Conservation (phyloP, 2,329 filamentous ascomycete genomes). For the Aureobasidium uvarum region DNA sequence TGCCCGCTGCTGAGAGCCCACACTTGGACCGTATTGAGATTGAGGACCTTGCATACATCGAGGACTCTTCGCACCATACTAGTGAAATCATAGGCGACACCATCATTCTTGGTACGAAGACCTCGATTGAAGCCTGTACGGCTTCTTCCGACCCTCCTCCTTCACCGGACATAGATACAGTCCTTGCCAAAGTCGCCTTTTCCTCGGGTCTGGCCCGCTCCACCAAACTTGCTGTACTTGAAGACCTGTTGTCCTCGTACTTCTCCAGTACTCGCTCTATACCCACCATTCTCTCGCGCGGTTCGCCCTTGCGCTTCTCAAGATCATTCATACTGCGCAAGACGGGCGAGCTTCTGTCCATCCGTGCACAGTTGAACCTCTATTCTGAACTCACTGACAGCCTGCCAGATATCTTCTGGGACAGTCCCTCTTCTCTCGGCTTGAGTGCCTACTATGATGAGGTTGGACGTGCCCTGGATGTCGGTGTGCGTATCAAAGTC, state of each 20-base stretch:
- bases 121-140: slow-evolving; percentile 27
- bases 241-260: slow-evolving; percentile 77
- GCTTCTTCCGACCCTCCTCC: slow-evolving; percentile 15
- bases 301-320: slow-evolving; percentile 61
- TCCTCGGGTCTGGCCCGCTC: slow-evolving; percentile 89
- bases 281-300: slow-evolving; percentile 70
- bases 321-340: slow-evolving; percentile 84
- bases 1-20: slow-evolving; percentile 71
- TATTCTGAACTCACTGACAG: slow-evolving; percentile 96
- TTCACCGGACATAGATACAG: slow-evolving; percentile 53
- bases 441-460: slow-evolving; percentile 95
- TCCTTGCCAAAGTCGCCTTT: slow-evolving; percentile 92
- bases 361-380: slow-evolving; percentile 90
- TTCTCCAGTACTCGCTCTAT: slow-evolving; percentile 84
- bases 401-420: slow-evolving; percentile 96
- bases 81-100: slow-evolving; percentile 83
- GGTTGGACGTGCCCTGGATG: slow-evolving; percentile 84
- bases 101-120: slow-evolving; percentile 80
- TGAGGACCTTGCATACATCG: slow-evolving; percentile 84
- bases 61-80: slow-evolving; percentile 68
- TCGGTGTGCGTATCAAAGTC: slow-evolving; percentile 83
- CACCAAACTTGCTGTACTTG: slow-evolving; percentile 90
- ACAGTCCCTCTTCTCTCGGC: slow-evolving; percentile 80
- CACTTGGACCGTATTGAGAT: slow-evolving; percentile 73
- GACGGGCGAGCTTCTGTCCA: slow-evolving; percentile 84